These are phyloP conservation scores for Geotrichum phurueaensis DNA, from an alignment of 1,139 yeast species.

Conservation along the genomic window DNA sequence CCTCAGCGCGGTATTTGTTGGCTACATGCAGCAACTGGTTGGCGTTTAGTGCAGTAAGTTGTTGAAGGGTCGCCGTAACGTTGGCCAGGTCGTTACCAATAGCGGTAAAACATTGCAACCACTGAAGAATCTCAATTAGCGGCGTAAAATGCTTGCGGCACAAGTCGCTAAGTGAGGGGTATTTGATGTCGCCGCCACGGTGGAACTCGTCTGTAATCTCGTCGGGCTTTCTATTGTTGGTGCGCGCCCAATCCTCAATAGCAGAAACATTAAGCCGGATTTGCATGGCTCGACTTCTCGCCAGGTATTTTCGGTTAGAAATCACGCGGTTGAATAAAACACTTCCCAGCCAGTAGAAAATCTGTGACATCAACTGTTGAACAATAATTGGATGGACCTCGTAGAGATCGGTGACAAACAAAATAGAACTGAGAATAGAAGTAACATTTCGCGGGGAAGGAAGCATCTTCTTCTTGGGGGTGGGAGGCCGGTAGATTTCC, in stretches of 20 bases:
- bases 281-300: constrained; percentile 84
- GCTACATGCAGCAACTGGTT: constrained; percentile 64
- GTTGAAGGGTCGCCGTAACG: constrained; percentile 46
- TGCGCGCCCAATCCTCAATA: constrained; percentile 87
- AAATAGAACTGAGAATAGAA: constrained; percentile 81
- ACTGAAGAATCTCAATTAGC: constrained; percentile 73
- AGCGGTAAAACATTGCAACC: constrained; percentile 81
- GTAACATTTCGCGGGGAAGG: constrained; percentile 86
- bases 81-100: constrained; percentile 52
- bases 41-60: constrained; percentile 51
- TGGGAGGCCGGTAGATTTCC: constrained; percentile 61
- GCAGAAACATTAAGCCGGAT: constrained; percentile 78
- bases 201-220: constrained; percentile 34
- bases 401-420: constrained; percentile 78
- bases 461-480: constrained; percentile 58
- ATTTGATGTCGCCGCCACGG: constrained; percentile 24
- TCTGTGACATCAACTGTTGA: constrained; percentile 71
- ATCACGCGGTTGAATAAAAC: constrained; percentile 69
- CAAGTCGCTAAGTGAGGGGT: constrained; percentile 40
- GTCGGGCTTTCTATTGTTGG: constrained; percentile 59
- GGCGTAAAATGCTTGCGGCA: constrained; percentile 68
- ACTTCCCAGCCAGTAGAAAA: constrained; percentile 71
- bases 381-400: constrained; percentile 69
- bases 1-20: constrained; percentile 77
- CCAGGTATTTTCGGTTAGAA: constrained; percentile 57